These are phyloP conservation scores for Sarocladium strictum DNA, from an alignment of 2,329 filamentous ascomycete genomes.

Conservation along the genomic window DNA sequence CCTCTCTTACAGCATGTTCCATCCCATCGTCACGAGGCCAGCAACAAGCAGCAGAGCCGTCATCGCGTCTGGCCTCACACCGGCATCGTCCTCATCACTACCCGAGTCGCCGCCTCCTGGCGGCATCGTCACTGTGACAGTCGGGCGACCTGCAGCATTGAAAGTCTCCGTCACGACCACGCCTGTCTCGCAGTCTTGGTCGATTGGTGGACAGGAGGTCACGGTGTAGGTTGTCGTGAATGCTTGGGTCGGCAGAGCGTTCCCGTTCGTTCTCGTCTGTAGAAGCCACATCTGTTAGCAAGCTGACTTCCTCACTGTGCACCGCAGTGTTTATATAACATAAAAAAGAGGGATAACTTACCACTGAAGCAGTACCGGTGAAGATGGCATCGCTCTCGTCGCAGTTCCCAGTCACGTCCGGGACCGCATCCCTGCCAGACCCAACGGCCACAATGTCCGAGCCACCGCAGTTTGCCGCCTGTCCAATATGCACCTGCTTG, in stretches of 20 bases:
- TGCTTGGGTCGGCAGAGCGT: conserved; percentile 12
- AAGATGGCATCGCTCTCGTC: conserved; percentile 21
- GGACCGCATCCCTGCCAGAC: conserved; percentile 25
- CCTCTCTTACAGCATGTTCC: neutral
- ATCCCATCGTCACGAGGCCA: conserved; percentile 1
- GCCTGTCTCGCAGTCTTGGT: conserved; percentile 16
- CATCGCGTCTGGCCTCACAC: conserved; percentile 4
- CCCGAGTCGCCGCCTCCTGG: neutral
- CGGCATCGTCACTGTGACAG: neutral
- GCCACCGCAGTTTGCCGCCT: conserved; percentile 33
- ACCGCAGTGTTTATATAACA: neutral
- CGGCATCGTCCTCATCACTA: neutral
- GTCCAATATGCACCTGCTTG: conserved; percentile 31
- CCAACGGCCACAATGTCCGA: conserved; percentile 31
- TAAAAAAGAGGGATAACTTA: neutral
- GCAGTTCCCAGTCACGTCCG: conserved; percentile 29
- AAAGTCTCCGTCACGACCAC: conserved; percentile 18
- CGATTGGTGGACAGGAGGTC: conserved; percentile 19
- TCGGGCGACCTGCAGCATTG: neutral
- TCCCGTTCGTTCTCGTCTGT: neutral
- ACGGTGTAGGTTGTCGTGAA: conserved; percentile 20
- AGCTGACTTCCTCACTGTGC: neutral
- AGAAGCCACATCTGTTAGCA: neutral
- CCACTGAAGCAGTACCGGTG: conserved; percentile 1
- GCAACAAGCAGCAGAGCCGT: neutral